These are phyloP conservation scores for Achlya hypogyna DNA, from an alignment of 352 stramenopile species.

Conservation along the genomic window DNA sequence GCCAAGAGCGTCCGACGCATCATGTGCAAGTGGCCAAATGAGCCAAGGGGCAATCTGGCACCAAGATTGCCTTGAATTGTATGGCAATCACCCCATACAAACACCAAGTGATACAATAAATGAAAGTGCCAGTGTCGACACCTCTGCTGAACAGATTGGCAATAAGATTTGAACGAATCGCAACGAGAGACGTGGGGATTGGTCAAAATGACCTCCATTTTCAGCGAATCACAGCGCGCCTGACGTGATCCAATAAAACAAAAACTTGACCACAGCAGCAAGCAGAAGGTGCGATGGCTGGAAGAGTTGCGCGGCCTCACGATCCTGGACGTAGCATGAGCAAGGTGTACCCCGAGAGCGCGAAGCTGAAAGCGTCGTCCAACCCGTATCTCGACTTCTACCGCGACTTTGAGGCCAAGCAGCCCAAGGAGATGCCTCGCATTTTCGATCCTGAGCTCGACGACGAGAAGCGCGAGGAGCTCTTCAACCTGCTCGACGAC, in stretches of 20 bases:
- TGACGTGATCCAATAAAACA: not conserved
- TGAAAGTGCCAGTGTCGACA: not conserved
- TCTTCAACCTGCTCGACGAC: slow-evolving; percentile 68
- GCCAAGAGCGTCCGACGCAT: not conserved
- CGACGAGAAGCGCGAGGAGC: slow-evolving; percentile 51
- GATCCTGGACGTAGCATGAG: too few species aligned
- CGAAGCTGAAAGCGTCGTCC: slow-evolving; percentile 41
- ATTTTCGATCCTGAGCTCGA: slow-evolving; percentile 67
- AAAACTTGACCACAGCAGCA: not conserved
- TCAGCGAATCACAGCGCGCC: not conserved
- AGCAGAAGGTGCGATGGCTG: too few species aligned
- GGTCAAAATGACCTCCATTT: not conserved
- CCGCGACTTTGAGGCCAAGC: slow-evolving; percentile 45
- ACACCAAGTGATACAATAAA: not conserved
- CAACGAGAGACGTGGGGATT: not conserved
- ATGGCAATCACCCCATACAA: not conserved
- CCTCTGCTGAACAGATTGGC: not conserved
- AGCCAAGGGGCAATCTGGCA: not conserved
- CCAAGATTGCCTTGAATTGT: not conserved
- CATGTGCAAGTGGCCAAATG: not conserved
- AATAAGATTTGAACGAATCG: not conserved
- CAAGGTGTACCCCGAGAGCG: slow-evolving; percentile 12
- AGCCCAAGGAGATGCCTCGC: slow-evolving; percentile 43
- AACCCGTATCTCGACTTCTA: slow-evolving; percentile 83
- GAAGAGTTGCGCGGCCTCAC: too few species aligned